Percentiles rank a stretch among this genome's conserved stretches.
Conservation (phyloP, 306 rosid genomes). For the Vigna trinervia region DNA sequence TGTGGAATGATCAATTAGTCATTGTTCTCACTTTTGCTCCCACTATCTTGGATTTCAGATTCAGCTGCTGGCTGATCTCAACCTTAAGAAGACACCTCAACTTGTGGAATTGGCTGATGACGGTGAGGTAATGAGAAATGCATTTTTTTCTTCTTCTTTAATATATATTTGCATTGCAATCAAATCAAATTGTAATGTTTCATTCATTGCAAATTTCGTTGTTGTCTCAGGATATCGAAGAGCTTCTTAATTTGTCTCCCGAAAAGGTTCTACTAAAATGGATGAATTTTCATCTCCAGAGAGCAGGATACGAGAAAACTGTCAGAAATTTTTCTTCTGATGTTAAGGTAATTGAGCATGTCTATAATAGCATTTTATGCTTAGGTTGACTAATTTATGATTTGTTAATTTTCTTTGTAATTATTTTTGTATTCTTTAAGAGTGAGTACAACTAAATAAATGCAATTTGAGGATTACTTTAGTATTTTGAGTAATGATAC, state of each 20-base stretch:
- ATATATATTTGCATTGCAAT: conserved; percentile 8
- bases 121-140: conserved; percentile 59
- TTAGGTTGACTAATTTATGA: background rate
- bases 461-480: background rate
- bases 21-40: conserved; percentile 29
- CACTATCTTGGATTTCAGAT: conserved; percentile 64
- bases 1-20: conserved; percentile 27
- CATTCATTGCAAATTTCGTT: conserved; percentile 6
- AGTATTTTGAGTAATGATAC: background rate
- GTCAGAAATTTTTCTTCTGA: conserved; percentile 88
- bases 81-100: conserved; percentile 95
- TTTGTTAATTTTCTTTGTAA: background rate
- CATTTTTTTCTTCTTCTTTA: conserved; percentile 7
- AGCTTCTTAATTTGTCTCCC: conserved; percentile 90
- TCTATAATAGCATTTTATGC: conserved; percentile 5
- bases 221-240: conserved; percentile 85
- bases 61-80: conserved; percentile 95
- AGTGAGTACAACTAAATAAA: background rate
- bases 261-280: conserved; percentile 90
- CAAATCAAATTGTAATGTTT: conserved; percentile 15
- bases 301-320: conserved; percentile 82
- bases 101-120: conserved; percentile 94
- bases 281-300: conserved; percentile 97
- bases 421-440: background rate
- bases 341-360: conserved; percentile 68